Percentiles rank a stretch among this genome's conserved stretches.
phyloP scores from a whole-genome alignment of 2,329 filamentous ascomycete species.

The Microdochium nivale region DNA sequence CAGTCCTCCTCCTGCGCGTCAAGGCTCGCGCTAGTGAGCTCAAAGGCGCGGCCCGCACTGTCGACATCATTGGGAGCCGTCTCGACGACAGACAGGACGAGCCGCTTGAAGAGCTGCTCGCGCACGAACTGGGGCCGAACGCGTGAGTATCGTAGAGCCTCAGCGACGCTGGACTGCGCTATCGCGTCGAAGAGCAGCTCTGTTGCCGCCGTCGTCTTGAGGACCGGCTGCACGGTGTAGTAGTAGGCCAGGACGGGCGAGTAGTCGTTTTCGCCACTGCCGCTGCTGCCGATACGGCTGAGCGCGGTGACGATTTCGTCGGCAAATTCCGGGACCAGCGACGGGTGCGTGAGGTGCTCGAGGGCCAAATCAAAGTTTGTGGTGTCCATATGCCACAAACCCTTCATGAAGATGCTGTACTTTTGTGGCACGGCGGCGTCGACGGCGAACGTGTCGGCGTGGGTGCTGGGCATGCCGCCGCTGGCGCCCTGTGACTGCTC shows the following conservation, averaged over 20 bases:
- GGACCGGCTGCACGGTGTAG: conserved; percentile 62
- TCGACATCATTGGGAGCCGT: conserved; percentile 23
- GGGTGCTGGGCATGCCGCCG: conserved; percentile 22
- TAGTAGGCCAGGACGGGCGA: conserved; percentile 69
- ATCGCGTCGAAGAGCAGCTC: conserved; percentile 63
- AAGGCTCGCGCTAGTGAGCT: conserved; percentile 68
- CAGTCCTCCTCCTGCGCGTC: conserved; percentile 61
- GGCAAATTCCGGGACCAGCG: conserved; percentile 70
- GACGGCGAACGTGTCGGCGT: conserved; percentile 47
- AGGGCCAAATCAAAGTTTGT: conserved; percentile 62
- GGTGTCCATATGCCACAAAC: conserved; percentile 72
- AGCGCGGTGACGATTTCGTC: conserved; percentile 72
- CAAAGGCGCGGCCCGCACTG: conserved; percentile 48
- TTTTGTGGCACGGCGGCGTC: conserved; percentile 61
- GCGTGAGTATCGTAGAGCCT: conserved; percentile 67
- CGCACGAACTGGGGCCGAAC: conserved; percentile 53
- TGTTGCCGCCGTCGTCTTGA: conserved; percentile 55
- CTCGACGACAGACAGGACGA: conserved; percentile 52
- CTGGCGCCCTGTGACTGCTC: conserved; percentile 29
- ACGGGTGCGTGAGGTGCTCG: conserved; percentile 70
- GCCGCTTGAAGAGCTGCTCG: conserved; percentile 55
- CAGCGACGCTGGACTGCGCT: conserved; percentile 56
- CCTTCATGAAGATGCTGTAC: conserved; percentile 74
- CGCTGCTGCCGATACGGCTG: conserved; percentile 48
- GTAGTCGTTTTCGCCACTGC: conserved; percentile 47